A percentile compares a stretch with the other conserved stretches of the same genome.
phyloP scores from a whole-genome alignment of 129 eudicot species.

The Centella asiatica region DNA sequence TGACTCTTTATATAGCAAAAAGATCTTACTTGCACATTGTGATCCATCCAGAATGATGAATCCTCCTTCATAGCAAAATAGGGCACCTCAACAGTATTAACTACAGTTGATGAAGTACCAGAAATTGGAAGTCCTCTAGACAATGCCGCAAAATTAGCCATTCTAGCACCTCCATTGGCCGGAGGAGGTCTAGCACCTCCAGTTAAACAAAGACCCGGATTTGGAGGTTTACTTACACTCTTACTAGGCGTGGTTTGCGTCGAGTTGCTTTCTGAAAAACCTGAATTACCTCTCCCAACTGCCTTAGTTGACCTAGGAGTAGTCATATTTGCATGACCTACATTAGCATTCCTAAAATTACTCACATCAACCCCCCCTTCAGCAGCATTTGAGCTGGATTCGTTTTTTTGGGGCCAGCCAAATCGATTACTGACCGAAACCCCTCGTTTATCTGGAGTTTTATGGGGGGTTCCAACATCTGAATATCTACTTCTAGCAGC shows the following conservation, averaged over 20 bases:
- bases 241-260: slow-evolving; percentile 72
- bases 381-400: slow-evolving; percentile 19
- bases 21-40: slow-evolving; percentile 72
- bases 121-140: slow-evolving; percentile 58
- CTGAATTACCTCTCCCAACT: slow-evolving; percentile 42
- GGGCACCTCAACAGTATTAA: slow-evolving; percentile 70
- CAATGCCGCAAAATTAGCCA: slow-evolving; percentile 37
- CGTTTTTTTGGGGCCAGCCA: slow-evolving; percentile 40
- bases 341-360: slow-evolving; percentile 5
- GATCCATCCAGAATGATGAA: slow-evolving; percentile 98
- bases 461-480: slow-evolving; percentile 35
- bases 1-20: not conserved
- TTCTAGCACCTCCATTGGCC: slow-evolving; percentile 36
- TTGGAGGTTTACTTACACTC: slow-evolving; percentile 81
- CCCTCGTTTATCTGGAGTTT: slow-evolving; percentile 75
- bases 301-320: slow-evolving; percentile 60
- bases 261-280: slow-evolving; percentile 54
- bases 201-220: slow-evolving; percentile 44
- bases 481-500: slow-evolving; percentile 29
- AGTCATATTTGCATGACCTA: slow-evolving; percentile 22
- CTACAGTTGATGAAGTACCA: slow-evolving; percentile 28
- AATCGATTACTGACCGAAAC: slow-evolving; percentile 31
- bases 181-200: slow-evolving; percentile 48
- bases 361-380: slow-evolving; percentile 50
- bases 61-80: slow-evolving; percentile 92